Conservation (phyloP, 768 basidiomycete genomes). For the Auriscalpium orientale region DNA sequence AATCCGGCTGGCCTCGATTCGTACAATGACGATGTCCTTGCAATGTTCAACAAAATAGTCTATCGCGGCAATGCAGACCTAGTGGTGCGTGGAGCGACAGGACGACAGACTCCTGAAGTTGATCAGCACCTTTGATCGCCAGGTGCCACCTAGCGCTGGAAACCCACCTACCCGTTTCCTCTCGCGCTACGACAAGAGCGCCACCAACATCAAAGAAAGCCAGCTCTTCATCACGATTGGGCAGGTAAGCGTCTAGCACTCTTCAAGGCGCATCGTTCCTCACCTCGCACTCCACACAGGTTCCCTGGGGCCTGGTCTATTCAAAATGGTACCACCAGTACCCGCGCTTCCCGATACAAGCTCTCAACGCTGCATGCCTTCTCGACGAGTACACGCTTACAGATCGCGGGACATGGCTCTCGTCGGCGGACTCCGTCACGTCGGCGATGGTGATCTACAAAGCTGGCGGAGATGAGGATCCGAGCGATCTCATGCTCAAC, state of each 20-base stretch:
- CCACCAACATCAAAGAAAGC: constrained; percentile 53
- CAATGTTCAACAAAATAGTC: constrained; percentile 43
- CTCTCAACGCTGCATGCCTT: constrained; percentile 38
- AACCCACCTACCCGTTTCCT: constrained; percentile 37
- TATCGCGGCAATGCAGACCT: constrained; percentile 34
- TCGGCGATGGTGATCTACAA: constrained; percentile 31
- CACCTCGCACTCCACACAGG: constrained; percentile 22
- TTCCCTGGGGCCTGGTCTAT: constrained; percentile 46
- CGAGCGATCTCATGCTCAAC: constrained; percentile 30
- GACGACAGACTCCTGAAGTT: constrained; percentile 1
- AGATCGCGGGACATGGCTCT: constrained; percentile 44
- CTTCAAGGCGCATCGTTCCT: background rate
- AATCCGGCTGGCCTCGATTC: constrained; percentile 36
- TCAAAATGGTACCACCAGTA: constrained; percentile 57
- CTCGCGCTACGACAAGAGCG: constrained; percentile 50
- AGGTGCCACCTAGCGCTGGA: background rate
- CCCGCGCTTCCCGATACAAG: constrained; percentile 43
- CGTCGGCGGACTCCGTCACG: constrained; percentile 27
- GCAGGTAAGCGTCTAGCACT: constrained; percentile 25
- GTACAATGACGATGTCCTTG: constrained; percentile 26
- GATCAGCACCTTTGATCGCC: background rate
- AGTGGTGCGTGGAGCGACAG: constrained; percentile 22
- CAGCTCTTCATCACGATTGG: constrained; percentile 41
- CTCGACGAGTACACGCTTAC: constrained; percentile 47
- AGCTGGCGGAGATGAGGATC: constrained; percentile 31